Evolutionary conservation across 306 rosid genomes (phyloP).

Genomic region (Cucurbita argyrosperma): DNA sequence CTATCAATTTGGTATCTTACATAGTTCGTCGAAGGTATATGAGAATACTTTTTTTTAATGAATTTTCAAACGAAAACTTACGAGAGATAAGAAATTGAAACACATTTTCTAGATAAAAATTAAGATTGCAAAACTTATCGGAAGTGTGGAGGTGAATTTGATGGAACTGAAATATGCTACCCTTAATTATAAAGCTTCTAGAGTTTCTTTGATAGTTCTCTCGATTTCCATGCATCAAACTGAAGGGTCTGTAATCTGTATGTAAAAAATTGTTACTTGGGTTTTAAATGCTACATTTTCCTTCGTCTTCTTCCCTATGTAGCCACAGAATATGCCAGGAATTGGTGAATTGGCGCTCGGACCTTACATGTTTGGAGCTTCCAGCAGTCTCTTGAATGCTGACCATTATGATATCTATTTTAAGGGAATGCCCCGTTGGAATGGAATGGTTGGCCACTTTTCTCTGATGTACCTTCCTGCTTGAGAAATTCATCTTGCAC

Average conservation of each 20-base stretch:
- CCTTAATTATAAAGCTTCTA: background rate
- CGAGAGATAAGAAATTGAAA: background rate
- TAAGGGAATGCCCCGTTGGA: constrained; percentile 74
- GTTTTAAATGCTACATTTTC: background rate
- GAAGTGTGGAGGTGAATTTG: background rate
- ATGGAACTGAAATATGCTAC: background rate
- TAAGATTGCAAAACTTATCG: background rate
- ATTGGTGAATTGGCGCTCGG: constrained; percentile 94
- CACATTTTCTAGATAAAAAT: background rate
- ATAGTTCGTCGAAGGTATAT: background rate
- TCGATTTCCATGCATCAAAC: background rate
- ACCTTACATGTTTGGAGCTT: constrained; percentile 73
- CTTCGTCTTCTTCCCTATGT: constrained; percentile 1
- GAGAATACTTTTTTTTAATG: background rate
- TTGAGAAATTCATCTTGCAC: background rate
- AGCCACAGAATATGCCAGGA: constrained; percentile 69
- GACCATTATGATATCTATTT: constrained; percentile 73
- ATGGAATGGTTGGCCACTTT: constrained; percentile 51
- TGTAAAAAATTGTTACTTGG: background rate
- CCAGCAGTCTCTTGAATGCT: constrained; percentile 63
- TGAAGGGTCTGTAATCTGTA: background rate
- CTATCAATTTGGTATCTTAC: too few relatives aligned
- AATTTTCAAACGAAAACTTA: too few relatives aligned
- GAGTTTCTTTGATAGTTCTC: background rate
- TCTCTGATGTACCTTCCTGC: constrained; percentile 5